Percentiles rank a stretch among this genome's conserved stretches.
Conservation (phyloP, 1,139 yeast species). For the Protomyces lactucae-debilis region DNA sequence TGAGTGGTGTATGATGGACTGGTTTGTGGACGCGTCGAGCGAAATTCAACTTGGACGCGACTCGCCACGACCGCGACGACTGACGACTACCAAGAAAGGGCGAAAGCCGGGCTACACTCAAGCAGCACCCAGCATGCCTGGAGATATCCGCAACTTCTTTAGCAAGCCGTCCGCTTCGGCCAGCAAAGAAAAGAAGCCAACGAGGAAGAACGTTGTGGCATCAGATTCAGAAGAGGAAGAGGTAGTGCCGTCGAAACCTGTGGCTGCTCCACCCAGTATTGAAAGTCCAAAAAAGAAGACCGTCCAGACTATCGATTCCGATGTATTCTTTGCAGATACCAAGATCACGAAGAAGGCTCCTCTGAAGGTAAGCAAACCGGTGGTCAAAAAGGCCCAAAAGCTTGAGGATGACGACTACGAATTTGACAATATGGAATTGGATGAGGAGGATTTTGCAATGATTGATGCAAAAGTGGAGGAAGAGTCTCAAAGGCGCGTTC, state of each 20-base stretch:
- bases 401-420: constrained; percentile 23
- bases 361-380: neutral
- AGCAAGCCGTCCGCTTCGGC: neutral
- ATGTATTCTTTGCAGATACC: constrained; percentile 4
- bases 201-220: constrained; percentile 3
- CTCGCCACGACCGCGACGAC: neutral
- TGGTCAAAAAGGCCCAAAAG: neutral
- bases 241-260: neutral
- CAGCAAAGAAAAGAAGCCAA: neutral
- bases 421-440: constrained; percentile 27
- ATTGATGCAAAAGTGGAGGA: neutral
- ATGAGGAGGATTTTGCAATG: constrained; percentile 19
- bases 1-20: neutral
- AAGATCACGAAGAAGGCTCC: constrained; percentile 4
- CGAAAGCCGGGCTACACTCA: neutral
- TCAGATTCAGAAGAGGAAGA: constrained; percentile 18
- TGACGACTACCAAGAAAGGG: neutral
- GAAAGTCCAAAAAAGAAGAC: neutral
- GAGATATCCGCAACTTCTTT: constrained; percentile 23
- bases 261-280: neutral
- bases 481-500: constrained; percentile 28
- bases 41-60: neutral
- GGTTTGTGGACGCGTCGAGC: neutral
- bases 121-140: neutral
- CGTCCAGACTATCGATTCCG: neutral